phyloP scores from a whole-genome alignment of 1,284 basidiomycete genomes.

The Porodaedalea pini region DNA sequence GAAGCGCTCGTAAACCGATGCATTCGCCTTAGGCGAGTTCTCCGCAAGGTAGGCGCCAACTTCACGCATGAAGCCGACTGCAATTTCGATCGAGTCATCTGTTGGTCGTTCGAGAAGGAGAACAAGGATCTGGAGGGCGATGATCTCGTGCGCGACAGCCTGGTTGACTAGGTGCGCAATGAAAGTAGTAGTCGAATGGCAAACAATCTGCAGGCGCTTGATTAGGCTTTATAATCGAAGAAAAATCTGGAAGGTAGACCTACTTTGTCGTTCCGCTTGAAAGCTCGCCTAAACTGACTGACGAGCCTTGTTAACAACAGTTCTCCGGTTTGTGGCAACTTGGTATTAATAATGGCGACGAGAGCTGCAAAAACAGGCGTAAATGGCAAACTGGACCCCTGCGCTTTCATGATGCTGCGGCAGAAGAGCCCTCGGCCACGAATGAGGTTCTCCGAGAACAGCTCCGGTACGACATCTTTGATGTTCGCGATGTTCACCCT shows the following conservation, averaged over 20 bases:
- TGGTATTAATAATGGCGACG: constrained; percentile 94
- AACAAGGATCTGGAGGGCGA: constrained; percentile 93
- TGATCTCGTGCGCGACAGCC: constrained; percentile 88
- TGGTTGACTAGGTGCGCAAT: constrained; percentile 98
- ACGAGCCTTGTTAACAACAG: constrained; percentile 85
- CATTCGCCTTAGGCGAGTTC: constrained; percentile 92
- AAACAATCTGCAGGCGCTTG: constrained; percentile 61
- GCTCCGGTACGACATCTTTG: constrained; percentile 93
- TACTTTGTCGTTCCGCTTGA: constrained; percentile 97
- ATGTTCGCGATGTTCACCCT: constrained; percentile 96
- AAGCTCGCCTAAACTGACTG: constrained; percentile 92
- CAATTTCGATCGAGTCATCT: constrained; percentile 97
- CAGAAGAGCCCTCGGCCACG: constrained; percentile 87
- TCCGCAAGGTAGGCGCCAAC: constrained; percentile 94
- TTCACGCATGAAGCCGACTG: constrained; percentile 96
- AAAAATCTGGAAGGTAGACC: constrained; percentile 28
- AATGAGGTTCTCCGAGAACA: constrained; percentile 90
- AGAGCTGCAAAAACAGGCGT: constrained; percentile 96
- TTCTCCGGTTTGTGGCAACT: constrained; percentile 95
- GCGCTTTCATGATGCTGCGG: constrained; percentile 96
- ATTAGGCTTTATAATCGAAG: background rate
- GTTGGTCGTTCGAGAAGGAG: constrained; percentile 93
- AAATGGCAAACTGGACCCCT: constrained; percentile 93
- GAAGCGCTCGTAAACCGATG: constrained; percentile 93
- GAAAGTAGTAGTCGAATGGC: constrained; percentile 93